A percentile compares a stretch with the other conserved stretches of the same genome.
These are phyloP conservation scores for Serendipita sp. DNA, from an alignment of 768 basidiomycete genomes.

Conservation along the genomic window DNA sequence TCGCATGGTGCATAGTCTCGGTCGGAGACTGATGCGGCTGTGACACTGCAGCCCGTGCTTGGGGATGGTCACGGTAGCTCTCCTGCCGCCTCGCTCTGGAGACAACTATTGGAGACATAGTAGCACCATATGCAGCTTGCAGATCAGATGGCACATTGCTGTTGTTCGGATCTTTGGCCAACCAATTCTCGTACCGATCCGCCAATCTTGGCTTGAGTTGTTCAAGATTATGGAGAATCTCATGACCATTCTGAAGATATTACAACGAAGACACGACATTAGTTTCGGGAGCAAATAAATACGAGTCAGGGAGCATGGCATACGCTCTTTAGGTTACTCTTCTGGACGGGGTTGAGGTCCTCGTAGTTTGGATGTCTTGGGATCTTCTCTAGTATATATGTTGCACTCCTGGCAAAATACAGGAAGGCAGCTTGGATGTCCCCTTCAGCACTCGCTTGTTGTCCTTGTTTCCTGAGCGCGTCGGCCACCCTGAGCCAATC, in stretches of 20 bases:
- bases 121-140: neutral
- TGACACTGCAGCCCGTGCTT: slow-evolving; percentile 1
- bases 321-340: slow-evolving; percentile 53
- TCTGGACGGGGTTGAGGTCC: slow-evolving; percentile 40
- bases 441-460: slow-evolving; percentile 16
- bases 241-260: slow-evolving; percentile 47
- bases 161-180: slow-evolving; percentile 27
- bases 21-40: neutral
- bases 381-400: slow-evolving; percentile 63
- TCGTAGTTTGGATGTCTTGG: slow-evolving; percentile 55
- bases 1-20: neutral
- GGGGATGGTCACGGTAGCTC: neutral
- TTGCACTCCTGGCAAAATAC: slow-evolving; percentile 55
- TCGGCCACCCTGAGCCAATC: slow-evolving; percentile 13
- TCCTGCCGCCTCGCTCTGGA: neutral
- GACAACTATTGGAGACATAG: slow-evolving; percentile 2
- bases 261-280: slow-evolving; percentile 9
- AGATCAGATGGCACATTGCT: neutral
- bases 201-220: slow-evolving; percentile 50
- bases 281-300: neutral
- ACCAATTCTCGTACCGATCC: slow-evolving; percentile 49
- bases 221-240: slow-evolving; percentile 51
- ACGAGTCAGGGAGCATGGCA: slow-evolving; percentile 21
- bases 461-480: slow-evolving; percentile 11
- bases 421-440: slow-evolving; percentile 63